These are phyloP conservation scores for Phyllosticta ampelicida DNA, from an alignment of 2,329 filamentous ascomycete genomes.

Conservation along the genomic window DNA sequence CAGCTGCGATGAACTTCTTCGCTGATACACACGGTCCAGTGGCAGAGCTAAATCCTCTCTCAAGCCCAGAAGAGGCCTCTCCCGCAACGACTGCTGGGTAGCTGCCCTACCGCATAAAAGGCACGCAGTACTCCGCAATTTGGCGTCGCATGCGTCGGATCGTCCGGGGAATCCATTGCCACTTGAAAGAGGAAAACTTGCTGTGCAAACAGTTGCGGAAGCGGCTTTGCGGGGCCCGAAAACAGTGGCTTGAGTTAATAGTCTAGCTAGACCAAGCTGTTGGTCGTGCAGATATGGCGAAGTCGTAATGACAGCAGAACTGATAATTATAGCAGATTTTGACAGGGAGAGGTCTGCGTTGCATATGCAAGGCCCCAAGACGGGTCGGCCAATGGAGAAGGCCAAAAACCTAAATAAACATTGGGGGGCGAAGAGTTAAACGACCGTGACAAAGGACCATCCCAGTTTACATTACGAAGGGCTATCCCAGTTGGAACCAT, in stretches of 20 bases:
- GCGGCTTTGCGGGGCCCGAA: conserved; percentile 4
- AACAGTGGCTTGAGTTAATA: conserved; percentile 2
- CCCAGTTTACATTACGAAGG: not conserved
- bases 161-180: conserved; percentile 10
- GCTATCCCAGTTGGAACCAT: not conserved
- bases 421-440: not conserved
- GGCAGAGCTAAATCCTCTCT: not conserved
- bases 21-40: not conserved
- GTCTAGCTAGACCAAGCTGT: conserved; percentile 2
- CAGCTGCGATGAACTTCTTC: not conserved
- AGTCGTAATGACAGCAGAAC: not conserved
- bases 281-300: not conserved
- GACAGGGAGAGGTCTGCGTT: not conserved
- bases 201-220: not conserved
- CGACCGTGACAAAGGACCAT: not conserved
- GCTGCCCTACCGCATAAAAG: not conserved
- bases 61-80: not conserved
- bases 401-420: not conserved
- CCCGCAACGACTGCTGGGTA: not conserved
- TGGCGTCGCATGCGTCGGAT: conserved; percentile 8
- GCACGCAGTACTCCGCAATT: too few relatives aligned
- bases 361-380: not conserved
- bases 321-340: not conserved
- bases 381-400: not conserved
- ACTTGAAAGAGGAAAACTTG: not conserved